Base-by-base conservation (phyloP, 371 early-diverging fungal species). In the Umbelopsis sp. region DNA sequence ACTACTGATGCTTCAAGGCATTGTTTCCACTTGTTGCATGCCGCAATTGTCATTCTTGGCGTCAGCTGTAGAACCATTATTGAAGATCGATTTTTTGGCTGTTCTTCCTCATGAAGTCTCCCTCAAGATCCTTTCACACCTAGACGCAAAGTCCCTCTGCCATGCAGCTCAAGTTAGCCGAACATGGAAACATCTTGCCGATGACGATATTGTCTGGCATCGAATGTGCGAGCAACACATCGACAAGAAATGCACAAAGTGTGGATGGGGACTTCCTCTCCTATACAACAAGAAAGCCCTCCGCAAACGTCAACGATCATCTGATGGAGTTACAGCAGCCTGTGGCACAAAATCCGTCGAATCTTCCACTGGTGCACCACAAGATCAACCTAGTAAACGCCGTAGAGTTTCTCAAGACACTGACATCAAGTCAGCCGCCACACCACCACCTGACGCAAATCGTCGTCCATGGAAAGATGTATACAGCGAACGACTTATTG, bases 181-280 rank as follows among this genome's bases (percentile, higher is more conserved):
- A 37, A 72, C 77, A 4, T 98, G 98, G 98, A 86, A 86, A 22
- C 70, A 68, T 4, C 70, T 95, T 25, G 93, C 97, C 0, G 94
- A 98, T 68, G 95, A 95, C 69, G 95, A 97, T 70, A 76, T 86
- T 0, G 77, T 98, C 10, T 98, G 98, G 98, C 93, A 96, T 64
- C 86, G 93, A 18, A 93, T 98, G 93, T 98, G 98, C 68, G 92
- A 91, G 37, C 97, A 97, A 78, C 98, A 98, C 67, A 97, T 97
- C 70, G 96, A 96, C 77, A 93, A 92, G 69, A 93, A 96, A 73
- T 98, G 98, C 70, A 83, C 85, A 32, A 96, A 93, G 69, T 98
- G 98, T 74, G 98, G 98, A 5, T 98, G 97, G 97, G 97, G 97
- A 2, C 78, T 96, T 45, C 96, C 96, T 44, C 71, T 92, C 16